Conservation (phyloP, 805 yeast genomes). For the Lipomyces anomalus region DNA sequence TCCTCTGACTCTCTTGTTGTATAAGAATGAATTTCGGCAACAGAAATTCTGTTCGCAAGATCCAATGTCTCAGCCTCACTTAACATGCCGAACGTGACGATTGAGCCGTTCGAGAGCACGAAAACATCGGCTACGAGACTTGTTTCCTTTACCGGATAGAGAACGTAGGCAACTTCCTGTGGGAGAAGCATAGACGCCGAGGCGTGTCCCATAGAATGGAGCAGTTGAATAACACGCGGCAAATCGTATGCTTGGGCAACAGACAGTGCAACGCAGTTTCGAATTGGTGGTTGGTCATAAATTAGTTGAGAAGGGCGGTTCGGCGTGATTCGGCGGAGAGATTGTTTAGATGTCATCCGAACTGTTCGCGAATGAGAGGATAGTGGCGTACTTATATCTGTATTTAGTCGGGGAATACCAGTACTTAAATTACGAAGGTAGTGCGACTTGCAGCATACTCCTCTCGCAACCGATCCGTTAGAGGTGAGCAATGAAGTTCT, state of each 20-base stretch:
- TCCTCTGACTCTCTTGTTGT: conserved; percentile 69
- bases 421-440: too few relatives aligned
- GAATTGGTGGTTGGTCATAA: too few relatives aligned
- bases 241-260: conserved; percentile 57
- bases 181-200: conserved; percentile 46
- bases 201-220: conserved; percentile 36
- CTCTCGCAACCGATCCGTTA: too few relatives aligned
- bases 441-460: too few relatives aligned
- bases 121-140: conserved; percentile 64
- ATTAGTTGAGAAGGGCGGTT: conserved; percentile 4
- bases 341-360: conserved; percentile 18
- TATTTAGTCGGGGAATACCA: too few relatives aligned
- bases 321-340: conserved; percentile 19
- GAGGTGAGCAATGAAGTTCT: too few relatives aligned
- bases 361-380: too few relatives aligned
- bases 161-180: conserved; percentile 60
- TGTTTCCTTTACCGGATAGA: conserved; percentile 35
- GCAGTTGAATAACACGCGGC: conserved; percentile 37
- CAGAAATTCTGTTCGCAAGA: conserved; percentile 35
- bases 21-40: conserved; percentile 46
- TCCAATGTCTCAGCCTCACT: conserved; percentile 46
- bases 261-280: conserved; percentile 15
- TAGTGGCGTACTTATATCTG: too few relatives aligned
- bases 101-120: conserved; percentile 68
- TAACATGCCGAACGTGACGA: conserved; percentile 82